Base-by-base conservation (phyloP, 192 early-diverging fungal genomes). In the Rhizophagus sp. region DNA sequence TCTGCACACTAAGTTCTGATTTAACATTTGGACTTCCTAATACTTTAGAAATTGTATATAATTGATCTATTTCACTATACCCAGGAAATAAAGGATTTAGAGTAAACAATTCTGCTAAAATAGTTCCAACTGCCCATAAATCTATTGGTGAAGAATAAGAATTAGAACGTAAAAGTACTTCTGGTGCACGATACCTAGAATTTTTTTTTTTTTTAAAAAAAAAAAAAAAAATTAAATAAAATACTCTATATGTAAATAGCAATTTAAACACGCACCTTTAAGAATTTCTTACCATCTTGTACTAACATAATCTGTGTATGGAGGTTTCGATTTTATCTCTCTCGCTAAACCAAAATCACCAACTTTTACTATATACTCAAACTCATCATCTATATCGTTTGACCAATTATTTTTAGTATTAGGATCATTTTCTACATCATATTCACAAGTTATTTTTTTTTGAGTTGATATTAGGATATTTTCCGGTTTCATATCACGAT, bases 401-500 rank as follows among this genome's bases (percentile, higher is more conserved):
- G 25, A 50, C 47, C 41, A 73, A 27, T 47, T 34, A 73, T 44
- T 44, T 44, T 73, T 44, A 2, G 24, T 33, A 70, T 70, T 70
- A 44, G 3, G 24, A 44, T 70, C 39, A 70, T 70, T 41, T 8
- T 41, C 39, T 7, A 41, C 10, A n/a, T 34, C 39, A 47, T 22
- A 52, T 49, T 44, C 44, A 13, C 24, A n/a, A 13, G 15, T 61
- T 34, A 89, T 82, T 13, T 78, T 79, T 27, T 88, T 86, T 49
- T 82, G 81, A 64, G 78, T 73, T 5, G 84, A 83, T 33, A 97
- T 89, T 7, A 99, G 85, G 17, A 99, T 86, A 82, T 99, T 99
- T 83, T 99, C 98, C 71, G 96, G 97, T 85, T 98, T 98, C 88
- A 99, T 94, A 81, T 99, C 96, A 44, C 98, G 88, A 84, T 98